Conservation (phyloP, 148 eudicot species). For the Camellia granthamiana region DNA sequence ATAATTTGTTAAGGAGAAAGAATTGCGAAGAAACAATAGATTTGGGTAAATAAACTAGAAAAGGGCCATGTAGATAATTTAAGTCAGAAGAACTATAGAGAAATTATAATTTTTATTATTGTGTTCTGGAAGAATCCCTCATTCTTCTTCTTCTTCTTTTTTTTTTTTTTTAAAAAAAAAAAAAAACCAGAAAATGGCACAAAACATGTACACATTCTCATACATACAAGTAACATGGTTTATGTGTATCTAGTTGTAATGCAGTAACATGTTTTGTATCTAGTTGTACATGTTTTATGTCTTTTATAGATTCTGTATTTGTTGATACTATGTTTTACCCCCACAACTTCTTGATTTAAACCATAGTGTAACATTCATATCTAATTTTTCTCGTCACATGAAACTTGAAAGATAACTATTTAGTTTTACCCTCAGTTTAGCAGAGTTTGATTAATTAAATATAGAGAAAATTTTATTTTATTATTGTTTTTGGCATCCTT, state of each 20-base stretch:
- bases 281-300: too few species aligned
- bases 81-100: background rate
- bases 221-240: background rate
- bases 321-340: background rate
- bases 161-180: too few species aligned
- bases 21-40: background rate
- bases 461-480: too few species aligned
- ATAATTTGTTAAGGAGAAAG: too few species aligned
- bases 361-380: background rate
- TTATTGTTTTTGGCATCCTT: too few species aligned
- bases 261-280: too few species aligned
- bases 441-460: background rate
- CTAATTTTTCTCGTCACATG: background rate
- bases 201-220: background rate
- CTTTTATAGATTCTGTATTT: background rate
- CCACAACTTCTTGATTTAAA: background rate
- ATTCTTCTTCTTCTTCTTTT: background rate
- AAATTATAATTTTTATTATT: too few species aligned
- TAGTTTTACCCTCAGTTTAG: background rate
- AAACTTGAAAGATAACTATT: background rate
- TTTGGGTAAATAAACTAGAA: background rate
- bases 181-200: background rate
- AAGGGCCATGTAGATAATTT: background rate
- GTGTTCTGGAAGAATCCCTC: background rate
- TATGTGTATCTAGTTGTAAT: background rate